phyloP scores from a whole-genome alignment of 2,329 filamentous ascomycete genomes.

The Coniella vitis region DNA sequence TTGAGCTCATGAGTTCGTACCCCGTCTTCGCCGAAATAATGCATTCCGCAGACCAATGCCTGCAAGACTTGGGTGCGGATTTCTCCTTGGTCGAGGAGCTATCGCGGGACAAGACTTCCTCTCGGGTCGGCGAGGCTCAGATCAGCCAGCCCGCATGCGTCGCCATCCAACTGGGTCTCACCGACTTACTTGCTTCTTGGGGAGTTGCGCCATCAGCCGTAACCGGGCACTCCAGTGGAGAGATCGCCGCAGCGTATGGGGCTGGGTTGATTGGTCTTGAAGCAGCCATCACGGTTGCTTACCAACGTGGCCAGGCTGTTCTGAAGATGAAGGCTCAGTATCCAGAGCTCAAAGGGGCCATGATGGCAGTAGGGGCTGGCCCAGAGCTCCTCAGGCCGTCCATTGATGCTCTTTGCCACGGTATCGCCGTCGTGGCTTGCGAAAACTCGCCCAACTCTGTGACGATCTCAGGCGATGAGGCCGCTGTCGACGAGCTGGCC shows the following conservation, averaged over 20 bases:
- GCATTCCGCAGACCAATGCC: slow-evolving; percentile 3
- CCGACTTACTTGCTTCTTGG: slow-evolving; percentile 5
- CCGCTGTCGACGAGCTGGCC: not conserved
- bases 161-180: slow-evolving; percentile 10
- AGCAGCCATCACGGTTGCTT: slow-evolving; percentile 18
- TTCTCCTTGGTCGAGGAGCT: slow-evolving; percentile 33
- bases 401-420: not conserved
- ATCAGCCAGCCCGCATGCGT: slow-evolving; percentile 29
- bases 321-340: not conserved
- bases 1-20: slow-evolving; percentile 24
- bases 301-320: slow-evolving; percentile 15
- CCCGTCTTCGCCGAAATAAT: slow-evolving; percentile 20
- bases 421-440: slow-evolving; percentile 7
- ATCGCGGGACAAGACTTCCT: slow-evolving; percentile 27
- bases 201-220: slow-evolving; percentile 3
- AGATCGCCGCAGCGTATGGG: slow-evolving; percentile 16
- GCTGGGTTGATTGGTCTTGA: slow-evolving; percentile 14
- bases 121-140: slow-evolving; percentile 30
- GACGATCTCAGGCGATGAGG: slow-evolving; percentile 28
- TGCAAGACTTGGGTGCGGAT: slow-evolving; percentile 24
- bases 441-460: slow-evolving; percentile 22
- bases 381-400: slow-evolving; percentile 1
- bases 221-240: slow-evolving; percentile 12
- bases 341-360: slow-evolving; percentile 1
- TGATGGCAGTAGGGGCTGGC: slow-evolving; percentile 11